phyloP scores from a whole-genome alignment of 2,329 filamentous ascomycete genomes.

The Aciculosporium take region DNA sequence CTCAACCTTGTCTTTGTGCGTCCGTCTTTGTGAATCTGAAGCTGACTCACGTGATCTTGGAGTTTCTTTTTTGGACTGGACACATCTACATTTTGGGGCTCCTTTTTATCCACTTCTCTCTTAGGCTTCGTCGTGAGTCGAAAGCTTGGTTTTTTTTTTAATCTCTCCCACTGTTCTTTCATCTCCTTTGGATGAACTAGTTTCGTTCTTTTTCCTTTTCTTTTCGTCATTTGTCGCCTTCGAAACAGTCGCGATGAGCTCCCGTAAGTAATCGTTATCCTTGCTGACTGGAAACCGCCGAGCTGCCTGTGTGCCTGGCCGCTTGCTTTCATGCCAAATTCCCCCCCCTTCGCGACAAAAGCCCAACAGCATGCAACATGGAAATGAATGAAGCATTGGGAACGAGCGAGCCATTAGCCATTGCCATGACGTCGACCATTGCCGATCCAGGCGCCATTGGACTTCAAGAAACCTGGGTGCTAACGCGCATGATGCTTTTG shows the following conservation, averaged over 20 bases:
- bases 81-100: slow-evolving; percentile 28
- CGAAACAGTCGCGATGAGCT: slow-evolving; percentile 36
- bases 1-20: too few species aligned
- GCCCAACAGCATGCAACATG: not conserved
- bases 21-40: too few species aligned
- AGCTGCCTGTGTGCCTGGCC: slow-evolving; percentile 4
- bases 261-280: slow-evolving; percentile 29
- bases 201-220: slow-evolving; percentile 23
- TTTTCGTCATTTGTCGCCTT: slow-evolving; percentile 7
- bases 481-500: slow-evolving; percentile 13
- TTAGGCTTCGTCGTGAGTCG: slow-evolving; percentile 21
- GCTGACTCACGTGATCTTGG: slow-evolving; percentile 24
- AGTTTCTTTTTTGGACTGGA: slow-evolving; percentile 26
- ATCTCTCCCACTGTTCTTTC: slow-evolving; percentile 17
- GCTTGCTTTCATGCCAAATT: too few species aligned
- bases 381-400: not conserved
- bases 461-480: slow-evolving; percentile 10
- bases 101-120: slow-evolving; percentile 14
- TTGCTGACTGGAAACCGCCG: slow-evolving; percentile 7
- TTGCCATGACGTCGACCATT: not conserved
- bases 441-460: slow-evolving; percentile 15
- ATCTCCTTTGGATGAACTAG: slow-evolving; percentile 25
- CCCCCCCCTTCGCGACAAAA: too few species aligned
- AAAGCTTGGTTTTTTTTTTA: slow-evolving; percentile 23
- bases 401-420: slow-evolving; percentile 4